These are phyloP conservation scores for Hypocrella siamensis DNA, from an alignment of 2,329 filamentous ascomycete species.

Conservation along the genomic window DNA sequence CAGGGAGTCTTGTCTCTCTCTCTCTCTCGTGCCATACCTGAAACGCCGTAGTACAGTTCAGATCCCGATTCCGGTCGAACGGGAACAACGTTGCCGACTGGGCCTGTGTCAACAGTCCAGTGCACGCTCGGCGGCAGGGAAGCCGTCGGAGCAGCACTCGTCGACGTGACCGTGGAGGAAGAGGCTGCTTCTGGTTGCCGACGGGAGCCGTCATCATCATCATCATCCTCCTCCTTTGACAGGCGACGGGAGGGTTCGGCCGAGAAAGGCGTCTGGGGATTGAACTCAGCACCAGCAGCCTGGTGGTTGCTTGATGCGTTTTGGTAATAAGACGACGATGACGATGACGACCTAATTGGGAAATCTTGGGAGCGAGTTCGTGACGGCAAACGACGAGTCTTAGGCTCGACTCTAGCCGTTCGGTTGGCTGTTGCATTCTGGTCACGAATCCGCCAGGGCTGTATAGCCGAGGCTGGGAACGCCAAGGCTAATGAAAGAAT, in stretches of 20 bases:
- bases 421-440: background rate
- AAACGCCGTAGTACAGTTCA: conserved; percentile 10
- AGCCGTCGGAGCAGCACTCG: conserved; percentile 1
- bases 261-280: no score
- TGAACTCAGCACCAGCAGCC: no score
- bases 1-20: background rate
- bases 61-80: conserved; percentile 7
- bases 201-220: no score
- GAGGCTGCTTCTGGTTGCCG: no score
- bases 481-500: conserved; percentile 3
- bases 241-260: no score
- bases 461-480: background rate
- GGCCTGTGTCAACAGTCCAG: conserved; percentile 10
- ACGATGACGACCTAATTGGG: no score
- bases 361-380: no score
- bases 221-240: no score
- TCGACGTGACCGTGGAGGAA: conserved; percentile 2
- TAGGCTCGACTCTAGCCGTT: background rate
- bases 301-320: no score
- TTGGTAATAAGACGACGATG: no score
- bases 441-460: background rate
- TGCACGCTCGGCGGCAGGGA: conserved; percentile 7
- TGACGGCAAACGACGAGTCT: no score
- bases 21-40: conserved; percentile 5
- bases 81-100: conserved; percentile 10